Evolutionary conservation across 1,284 basidiomycete genomes (phyloP), one percentile per base, ranked within the genome.

Genomic region (Coniferiporia sulphurascens): DNA sequence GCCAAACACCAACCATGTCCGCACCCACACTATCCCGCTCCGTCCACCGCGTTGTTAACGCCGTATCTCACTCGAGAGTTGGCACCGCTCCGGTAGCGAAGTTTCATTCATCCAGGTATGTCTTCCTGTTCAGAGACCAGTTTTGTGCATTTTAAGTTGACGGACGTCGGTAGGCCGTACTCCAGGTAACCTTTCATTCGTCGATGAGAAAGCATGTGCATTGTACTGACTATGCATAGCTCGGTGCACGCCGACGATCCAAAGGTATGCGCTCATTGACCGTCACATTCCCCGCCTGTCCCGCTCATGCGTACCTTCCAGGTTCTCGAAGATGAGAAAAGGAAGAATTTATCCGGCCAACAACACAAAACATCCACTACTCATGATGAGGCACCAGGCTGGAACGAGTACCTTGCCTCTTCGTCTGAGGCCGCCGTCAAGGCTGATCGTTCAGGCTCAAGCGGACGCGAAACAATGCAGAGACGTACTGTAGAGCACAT

Each of bases 391-490:
- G 85, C 87, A 1, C 88, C 87, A 4, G 87, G 86, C 1, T 91
- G 88, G 88, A 89, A 89, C 66, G 85, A 91, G 66, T 67, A 72
- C 41, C 80, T 90, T 21, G 88, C 88, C 0, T 82, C 78, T 60
- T 65, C 76, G 12, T 87, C 87, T 0, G 89, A 91, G 71, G 88
- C 88, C 8, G 71, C 74, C 36, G 74, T 90, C 49, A 90, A 91
- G 79, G 88, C 85, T 36, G 76, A 77, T 66, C 68, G 72, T 58
- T 60, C 61, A 55, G 43, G 12, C 7, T 3, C 15, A 9, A 50
- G 58, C 19, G 67, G 58, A 19, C 38, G 65, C 13, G 59, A 59
- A 12, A 74, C 77, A 22, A 70, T 83, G 62, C 70, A 72, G 49
- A 59, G 66, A 48, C 67, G 63, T 51, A 81, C 79, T 0, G 67